Conservation (phyloP, 192 early-diverging fungal genomes). For the Rhizophagus clarus region DNA sequence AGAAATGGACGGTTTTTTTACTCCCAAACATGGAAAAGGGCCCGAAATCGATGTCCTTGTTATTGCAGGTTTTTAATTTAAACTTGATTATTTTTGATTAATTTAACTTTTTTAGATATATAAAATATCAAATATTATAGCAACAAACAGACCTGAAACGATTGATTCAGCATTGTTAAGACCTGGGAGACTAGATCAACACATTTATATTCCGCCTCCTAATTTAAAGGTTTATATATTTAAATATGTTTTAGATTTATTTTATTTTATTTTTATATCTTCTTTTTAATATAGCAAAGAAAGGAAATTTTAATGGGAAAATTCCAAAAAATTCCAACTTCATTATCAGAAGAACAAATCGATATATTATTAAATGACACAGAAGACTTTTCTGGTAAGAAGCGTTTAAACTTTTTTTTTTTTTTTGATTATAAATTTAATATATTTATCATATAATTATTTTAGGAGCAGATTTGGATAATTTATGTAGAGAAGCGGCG, state of each 20-base stretch:
- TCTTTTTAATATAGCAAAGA: conserved; percentile 48
- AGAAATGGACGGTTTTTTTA: conserved; percentile 80
- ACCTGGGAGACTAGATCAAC: conserved; percentile 84
- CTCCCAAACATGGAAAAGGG: conserved; percentile 35
- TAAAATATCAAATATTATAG: conserved; percentile 41
- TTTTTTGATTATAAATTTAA: background rate
- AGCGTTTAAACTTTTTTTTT: background rate
- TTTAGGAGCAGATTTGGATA: conserved; percentile 81
- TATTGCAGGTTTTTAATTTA: conserved; percentile 58
- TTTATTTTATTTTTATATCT: background rate
- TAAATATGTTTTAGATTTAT: background rate
- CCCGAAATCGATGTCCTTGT: conserved; percentile 64
- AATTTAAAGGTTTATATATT: conserved; percentile 45
- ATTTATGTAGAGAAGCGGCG: conserved; percentile 82
- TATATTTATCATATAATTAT: background rate
- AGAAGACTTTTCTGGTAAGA: conserved; percentile 61
- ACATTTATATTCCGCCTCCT: conserved; percentile 66
- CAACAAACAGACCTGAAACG: conserved; percentile 71
- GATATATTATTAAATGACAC: conserved; percentile 49
- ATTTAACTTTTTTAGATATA: background rate
- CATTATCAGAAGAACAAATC: conserved; percentile 49
- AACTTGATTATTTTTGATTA: background rate
- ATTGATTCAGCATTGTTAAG: conserved; percentile 84
- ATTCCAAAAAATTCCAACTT: conserved; percentile 54
- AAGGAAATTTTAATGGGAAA: conserved; percentile 58